Evolutionary conservation across 2,329 filamentous ascomycete genomes (phyloP).

Genomic region (Cladobotryum protrusum): DNA sequence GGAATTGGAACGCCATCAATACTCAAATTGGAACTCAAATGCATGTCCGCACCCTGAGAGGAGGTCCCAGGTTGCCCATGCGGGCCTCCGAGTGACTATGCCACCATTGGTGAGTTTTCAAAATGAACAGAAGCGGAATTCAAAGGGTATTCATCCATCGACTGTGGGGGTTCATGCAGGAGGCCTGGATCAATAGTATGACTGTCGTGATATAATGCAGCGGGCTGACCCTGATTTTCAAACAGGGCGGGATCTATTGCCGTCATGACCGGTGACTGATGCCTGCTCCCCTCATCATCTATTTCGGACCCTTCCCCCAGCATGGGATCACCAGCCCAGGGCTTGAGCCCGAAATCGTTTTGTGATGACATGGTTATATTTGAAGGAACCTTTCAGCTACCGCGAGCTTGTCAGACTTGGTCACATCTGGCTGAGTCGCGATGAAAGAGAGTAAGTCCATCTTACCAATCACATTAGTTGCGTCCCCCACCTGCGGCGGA

Average conservation of each 20-base stretch:
- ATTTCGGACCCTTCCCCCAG: not conserved
- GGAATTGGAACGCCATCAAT: not conserved
- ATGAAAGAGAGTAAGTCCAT: not conserved
- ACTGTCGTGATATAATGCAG: no score
- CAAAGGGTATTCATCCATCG: not conserved
- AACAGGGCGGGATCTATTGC: no score
- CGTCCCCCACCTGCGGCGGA: not conserved
- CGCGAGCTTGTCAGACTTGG: no score
- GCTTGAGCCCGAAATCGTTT: not conserved
- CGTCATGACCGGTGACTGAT: no score
- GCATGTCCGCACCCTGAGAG: not conserved
- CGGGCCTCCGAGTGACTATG: conserved; percentile 4
- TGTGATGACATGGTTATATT: not conserved
- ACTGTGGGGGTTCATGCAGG: not conserved
- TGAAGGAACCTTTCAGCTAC: no score
- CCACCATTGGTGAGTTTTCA: not conserved
- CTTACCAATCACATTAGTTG: not conserved
- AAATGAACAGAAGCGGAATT: not conserved
- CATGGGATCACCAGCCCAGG: conserved; percentile 1
- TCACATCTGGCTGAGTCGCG: no score
- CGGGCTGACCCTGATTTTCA: no score
- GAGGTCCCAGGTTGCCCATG: not conserved
- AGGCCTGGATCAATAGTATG: not conserved
- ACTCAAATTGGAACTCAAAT: not conserved
- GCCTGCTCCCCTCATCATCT: not conserved